Base-by-base conservation (phyloP, 2,329 filamentous ascomycete species). In the Dissoconium aciculare region DNA sequence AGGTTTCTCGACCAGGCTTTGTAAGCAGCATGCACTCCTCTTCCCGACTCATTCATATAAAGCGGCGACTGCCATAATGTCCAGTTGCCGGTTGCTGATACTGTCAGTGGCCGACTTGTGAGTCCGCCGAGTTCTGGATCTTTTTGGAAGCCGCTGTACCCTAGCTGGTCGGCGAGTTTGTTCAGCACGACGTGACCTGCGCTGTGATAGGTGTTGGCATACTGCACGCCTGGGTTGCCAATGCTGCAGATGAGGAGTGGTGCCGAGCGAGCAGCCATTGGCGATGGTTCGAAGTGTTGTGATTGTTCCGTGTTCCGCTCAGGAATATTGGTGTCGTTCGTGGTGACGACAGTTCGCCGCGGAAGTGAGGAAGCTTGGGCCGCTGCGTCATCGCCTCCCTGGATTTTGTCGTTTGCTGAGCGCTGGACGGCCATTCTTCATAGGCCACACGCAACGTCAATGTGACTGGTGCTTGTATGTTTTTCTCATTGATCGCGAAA, bases 31-130 rank as follows among this genome's bases (percentile, higher is more conserved):
- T 69, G 60, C 0, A 93, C 68, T 36, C 75, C 79, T 0, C 66
- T 63, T 0, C 89, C 89, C 2, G 74, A 81, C 4, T 78, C 60
- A 52, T 95, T 98, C 89, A 98, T 95, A 17, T 76, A 58, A 0
- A 70, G 71, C 0, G 77, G 72, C 17, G 74, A 83, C 52, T 89
- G 76, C 56, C 81, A 74, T 11, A 91, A 63, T 2, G 71, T 78
- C 69, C 55, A 66, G 45, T 58, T 46, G 30, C 37, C 37, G 17
- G 19, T 31, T n/a, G 30, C 34, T 17, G 39, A 37, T 13, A 29
- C 28, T 68, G 28, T 29, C 23, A 31, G 34, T 17, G 32, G 15
- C 15, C 63, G 42, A 31, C 67, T 67, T 3, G 64, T 51, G 29
- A 72, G 63, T 17, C 68, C 62, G 27, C 55, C 62, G 49, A 60